Evolutionary conservation across 2,329 filamentous ascomycete genomes (phyloP).

Genomic region (Hypoxylon sp.): DNA sequence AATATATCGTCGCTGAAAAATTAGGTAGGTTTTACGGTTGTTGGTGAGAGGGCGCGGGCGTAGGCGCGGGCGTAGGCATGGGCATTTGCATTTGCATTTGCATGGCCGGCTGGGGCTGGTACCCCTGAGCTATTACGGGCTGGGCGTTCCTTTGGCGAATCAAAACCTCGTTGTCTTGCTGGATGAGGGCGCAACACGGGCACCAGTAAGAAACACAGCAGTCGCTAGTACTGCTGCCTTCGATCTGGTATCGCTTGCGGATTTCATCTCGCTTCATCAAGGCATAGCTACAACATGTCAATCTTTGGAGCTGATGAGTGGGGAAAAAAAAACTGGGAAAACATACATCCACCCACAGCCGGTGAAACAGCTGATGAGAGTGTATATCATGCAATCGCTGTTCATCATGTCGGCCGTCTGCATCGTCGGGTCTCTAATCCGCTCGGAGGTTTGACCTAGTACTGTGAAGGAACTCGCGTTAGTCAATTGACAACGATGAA

Average conservation of each 20-base stretch:
- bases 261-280: conserved; percentile 62
- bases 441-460: conserved; percentile 53
- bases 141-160: conserved; percentile 45
- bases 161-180: conserved; percentile 62
- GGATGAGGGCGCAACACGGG: conserved; percentile 62
- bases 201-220: conserved; percentile 62
- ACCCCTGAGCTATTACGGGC: conserved; percentile 50
- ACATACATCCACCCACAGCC: conserved; percentile 55
- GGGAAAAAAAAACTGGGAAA: not conserved
- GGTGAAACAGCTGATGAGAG: conserved; percentile 46
- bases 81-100: conserved; percentile 40
- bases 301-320: not conserved
- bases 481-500: not conserved
- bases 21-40: conserved; percentile 32
- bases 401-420: conserved; percentile 51
- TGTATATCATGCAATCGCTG: conserved; percentile 53
- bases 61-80: conserved; percentile 19
- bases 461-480: conserved; percentile 41
- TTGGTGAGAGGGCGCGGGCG: conserved; percentile 43
- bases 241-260: conserved; percentile 61
- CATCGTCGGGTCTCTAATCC: conserved; percentile 52
- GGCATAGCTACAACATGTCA: conserved; percentile 54
- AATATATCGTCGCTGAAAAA: not conserved
- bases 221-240: conserved; percentile 60
- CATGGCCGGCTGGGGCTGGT: conserved; percentile 54